Evolutionary conservation across 2,329 filamentous ascomycete genomes (phyloP), one percentile per base, ranked within the genome.

Genomic region (Ceratocystis cacaofunesta): DNA sequence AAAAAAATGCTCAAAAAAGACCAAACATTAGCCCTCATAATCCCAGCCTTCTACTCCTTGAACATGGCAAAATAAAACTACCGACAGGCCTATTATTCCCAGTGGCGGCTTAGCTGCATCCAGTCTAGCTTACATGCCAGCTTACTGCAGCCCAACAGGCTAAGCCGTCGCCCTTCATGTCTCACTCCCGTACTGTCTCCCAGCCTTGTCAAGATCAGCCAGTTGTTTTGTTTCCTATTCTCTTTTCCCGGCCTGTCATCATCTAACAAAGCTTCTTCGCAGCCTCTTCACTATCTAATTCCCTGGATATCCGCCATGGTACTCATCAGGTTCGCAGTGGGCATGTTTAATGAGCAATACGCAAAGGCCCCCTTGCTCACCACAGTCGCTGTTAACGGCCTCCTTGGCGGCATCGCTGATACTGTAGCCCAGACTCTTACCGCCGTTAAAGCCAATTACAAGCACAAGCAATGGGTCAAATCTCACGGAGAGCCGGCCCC

Each of bases 321-420:
- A 22, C 62, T 62, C 25, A 5, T 67, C 58, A 61, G 58, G 22
- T 19, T 52, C 19, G 43, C 44, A 32, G 32, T 67, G 2, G 12
- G 19, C 50, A 15, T 65, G 30, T 65, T 67, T 30, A 65, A 63
- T 52, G 46, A 52, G 25, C 41, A 65, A 50, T 64, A 63, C 52
- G 63, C 58, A 2, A 61, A 50, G 41, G 36, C 7, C 30, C 67
- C 73, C 89, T 89, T 99, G 52, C 84, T 99, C 72, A 99, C 94
- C 68, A 99, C 95, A 76, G 99, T 99, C 92, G 90, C 96, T 73
- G 96, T 92, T 74, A 99, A 99, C 78, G 89, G 94, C 70, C 87
- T 97, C 66, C 85, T 99, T 67, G 91, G 90, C 77, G 94, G 94
- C 71, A 87, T 99, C 70, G 94, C 94, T 75, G 94, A 99, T 76